phyloP scores from a whole-genome alignment of 1,139 yeast species.

The Debaryomyces udenii region DNA sequence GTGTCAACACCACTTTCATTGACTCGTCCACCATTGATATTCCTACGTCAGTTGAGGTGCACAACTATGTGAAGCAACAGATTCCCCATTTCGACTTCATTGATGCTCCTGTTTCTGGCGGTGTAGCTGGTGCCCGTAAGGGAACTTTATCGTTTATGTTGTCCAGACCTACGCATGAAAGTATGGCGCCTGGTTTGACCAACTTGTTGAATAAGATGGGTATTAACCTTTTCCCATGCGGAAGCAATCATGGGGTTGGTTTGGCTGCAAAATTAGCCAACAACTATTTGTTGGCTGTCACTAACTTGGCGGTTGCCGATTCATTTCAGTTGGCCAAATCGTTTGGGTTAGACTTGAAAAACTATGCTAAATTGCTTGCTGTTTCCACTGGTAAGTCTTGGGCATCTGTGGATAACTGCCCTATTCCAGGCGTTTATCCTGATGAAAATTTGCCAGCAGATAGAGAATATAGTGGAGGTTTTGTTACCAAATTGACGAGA shows the following conservation, averaged over 20 bases:
- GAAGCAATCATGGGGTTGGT: constrained; percentile 55
- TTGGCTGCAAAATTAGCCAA: constrained; percentile 63
- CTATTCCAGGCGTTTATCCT: constrained; percentile 56
- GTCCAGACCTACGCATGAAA: constrained; percentile 37
- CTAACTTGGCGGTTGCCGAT: constrained; percentile 63
- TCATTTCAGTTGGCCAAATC: constrained; percentile 61
- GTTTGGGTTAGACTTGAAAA: constrained; percentile 52
- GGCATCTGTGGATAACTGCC: constrained; percentile 65
- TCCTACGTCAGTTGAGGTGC: constrained; percentile 48
- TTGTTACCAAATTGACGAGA: constrained; percentile 56
- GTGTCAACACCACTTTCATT: constrained; percentile 32
- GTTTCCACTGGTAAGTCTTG: constrained; percentile 64
- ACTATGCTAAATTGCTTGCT: constrained; percentile 55
- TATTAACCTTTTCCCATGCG: constrained; percentile 55
- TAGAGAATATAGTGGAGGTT: constrained; percentile 54
- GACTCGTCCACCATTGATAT: constrained; percentile 64
- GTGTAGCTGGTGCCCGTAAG: constrained; percentile 60
- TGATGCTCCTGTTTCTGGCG: constrained; percentile 67
- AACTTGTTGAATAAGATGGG: constrained; percentile 53
- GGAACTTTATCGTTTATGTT: constrained; percentile 63
- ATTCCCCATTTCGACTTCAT: constrained; percentile 46
- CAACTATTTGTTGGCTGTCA: constrained; percentile 59
- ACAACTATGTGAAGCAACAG: constrained; percentile 35
- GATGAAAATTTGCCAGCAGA: constrained; percentile 50
- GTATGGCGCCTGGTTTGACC: constrained; percentile 30